Evolutionary conservation across 345 rosid genomes (phyloP).

Genomic region (Bruguiera sexangula): DNA sequence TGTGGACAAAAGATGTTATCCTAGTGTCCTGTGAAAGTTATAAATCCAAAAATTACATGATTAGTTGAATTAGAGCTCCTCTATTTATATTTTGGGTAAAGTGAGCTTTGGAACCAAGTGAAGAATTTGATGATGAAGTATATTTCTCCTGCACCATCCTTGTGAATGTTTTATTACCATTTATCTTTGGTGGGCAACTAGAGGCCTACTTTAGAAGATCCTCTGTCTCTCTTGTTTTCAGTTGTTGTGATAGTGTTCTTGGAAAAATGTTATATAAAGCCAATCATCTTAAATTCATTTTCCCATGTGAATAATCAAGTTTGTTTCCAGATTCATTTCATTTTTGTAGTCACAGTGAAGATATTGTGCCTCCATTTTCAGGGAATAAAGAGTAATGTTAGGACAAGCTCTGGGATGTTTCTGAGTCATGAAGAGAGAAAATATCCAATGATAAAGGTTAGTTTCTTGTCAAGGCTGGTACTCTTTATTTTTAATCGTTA

Average conservation of each 20-base stretch:
- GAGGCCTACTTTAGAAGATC: not conserved
- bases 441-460: slow-evolving; percentile 80
- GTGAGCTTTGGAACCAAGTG: not conserved
- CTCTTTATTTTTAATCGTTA: slow-evolving; percentile 5
- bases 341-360: no score
- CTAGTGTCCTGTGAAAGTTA: no score
- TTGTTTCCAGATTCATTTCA: no score
- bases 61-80: not conserved
- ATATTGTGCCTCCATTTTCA: slow-evolving; percentile 20
- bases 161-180: not conserved
- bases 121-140: not conserved
- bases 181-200: not conserved
- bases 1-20: not conserved
- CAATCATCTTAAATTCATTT: no score
- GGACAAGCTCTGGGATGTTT: slow-evolving; percentile 99
- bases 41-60: no score
- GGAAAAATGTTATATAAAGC: no score
- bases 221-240: not conserved
- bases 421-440: slow-evolving; percentile 59
- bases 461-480: slow-evolving; percentile 15
- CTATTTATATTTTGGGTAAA: slow-evolving; percentile 1
- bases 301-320: no score
- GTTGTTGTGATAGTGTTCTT: no score
- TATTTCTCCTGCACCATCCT: not conserved
- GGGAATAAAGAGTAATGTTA: slow-evolving; percentile 89